Evolutionary conservation across 495 filamentous ascomycete genomes (phyloP), one percentile per base, ranked within the genome.

Genomic region (Ascodesmis nigricans): DNA sequence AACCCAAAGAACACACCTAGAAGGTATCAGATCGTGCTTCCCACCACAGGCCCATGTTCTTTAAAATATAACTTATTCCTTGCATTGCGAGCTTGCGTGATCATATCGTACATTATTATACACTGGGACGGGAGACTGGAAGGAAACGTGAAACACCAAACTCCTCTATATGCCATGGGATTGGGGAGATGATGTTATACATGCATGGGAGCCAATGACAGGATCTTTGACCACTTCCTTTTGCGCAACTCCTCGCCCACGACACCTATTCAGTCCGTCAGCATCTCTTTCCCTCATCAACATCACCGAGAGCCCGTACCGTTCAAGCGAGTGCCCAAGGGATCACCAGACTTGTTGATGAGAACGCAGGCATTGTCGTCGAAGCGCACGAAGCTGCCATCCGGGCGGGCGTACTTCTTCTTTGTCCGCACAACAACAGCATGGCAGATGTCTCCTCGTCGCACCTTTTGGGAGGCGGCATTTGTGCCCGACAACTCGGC

Each of bases 281-380:
- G 41, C 38, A 39, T 23, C 38, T 13, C 13, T 9, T 31, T 15
- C 18, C 2, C 16, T 17, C 13, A 13, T 27, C 25, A 25, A 9
- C 36, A 13, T 44, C 23, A 42, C 34, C 27, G 8, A 16, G 18
- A 13, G 23, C 16, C 60, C 64, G 46, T 31, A 75, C 75, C 74
- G 56, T 76, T 95, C 60, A 99, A 67, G 53, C 87, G 71, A 3
- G 78, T 81, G 33, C 87, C 87, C 44, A 99, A 72, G 5, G 87
- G 90, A 53, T 99, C 87, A 3, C 90, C 90, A 4, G 78, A 65
- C 65, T 99, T 99, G 57, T 90, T 93, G 54, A 99, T 76, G 52
- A 99, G 57, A 18, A 95, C 90, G 53, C 87, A 99, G 11, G 87
- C 87, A 60, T 95, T 99, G 52, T 99, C 87, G 60, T 87, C 87